Percentiles rank a stretch among this genome's conserved stretches.
Conservation (phyloP, 1,284 basidiomycete species). For the Kalmanozyma brasiliensis region DNA sequence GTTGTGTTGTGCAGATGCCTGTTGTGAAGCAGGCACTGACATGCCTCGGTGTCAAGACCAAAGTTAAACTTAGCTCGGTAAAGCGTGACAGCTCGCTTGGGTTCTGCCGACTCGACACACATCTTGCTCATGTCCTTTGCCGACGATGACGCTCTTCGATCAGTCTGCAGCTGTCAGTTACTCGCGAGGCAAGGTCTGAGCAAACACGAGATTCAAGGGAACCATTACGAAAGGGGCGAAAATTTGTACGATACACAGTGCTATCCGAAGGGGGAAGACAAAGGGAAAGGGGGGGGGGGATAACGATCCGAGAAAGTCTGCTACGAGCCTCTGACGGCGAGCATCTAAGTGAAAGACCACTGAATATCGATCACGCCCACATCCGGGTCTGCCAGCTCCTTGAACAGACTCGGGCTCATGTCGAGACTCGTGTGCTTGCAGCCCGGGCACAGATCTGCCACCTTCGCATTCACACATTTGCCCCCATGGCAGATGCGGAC, state of each 20-base stretch:
- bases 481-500: conserved; percentile 18
- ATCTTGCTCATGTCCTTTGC: too few species aligned
- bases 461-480: conserved; percentile 28
- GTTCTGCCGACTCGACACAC: not conserved
- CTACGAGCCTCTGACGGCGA: conserved; percentile 1
- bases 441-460: conserved; percentile 36
- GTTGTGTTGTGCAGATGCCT: not conserved
- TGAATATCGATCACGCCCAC: conserved; percentile 32
- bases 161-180: too few species aligned
- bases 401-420: conserved; percentile 31
- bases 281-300: not conserved
- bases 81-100: conserved; percentile 24
- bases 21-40: too few species aligned
- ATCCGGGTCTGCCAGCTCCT: conserved; percentile 22
- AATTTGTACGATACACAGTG: too few species aligned
- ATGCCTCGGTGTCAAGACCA: too few species aligned
- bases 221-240: too few species aligned
- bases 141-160: too few species aligned
- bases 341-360: conserved; percentile 31
- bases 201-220: too few species aligned
- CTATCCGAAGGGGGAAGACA: too few species aligned
- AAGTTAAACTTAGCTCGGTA: conserved; percentile 5
- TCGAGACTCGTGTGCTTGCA: conserved; percentile 34
- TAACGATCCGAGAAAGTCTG: not conserved
- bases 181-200: too few species aligned